These are phyloP conservation scores for Talaromyces adpressus DNA, from an alignment of 495 filamentous ascomycete species.

Conservation along the genomic window DNA sequence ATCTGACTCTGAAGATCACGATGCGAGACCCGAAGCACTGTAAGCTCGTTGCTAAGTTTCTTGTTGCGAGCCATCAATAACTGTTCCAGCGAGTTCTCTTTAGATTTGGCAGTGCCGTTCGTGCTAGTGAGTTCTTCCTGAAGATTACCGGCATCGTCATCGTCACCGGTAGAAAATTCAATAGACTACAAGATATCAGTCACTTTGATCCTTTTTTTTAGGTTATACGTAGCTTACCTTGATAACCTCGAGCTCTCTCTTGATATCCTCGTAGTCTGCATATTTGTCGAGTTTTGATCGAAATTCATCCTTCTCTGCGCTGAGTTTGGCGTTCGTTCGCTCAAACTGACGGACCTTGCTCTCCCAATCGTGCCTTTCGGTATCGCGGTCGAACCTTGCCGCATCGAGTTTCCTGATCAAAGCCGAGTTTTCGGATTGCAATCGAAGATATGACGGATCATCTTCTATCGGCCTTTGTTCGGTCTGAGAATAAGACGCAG, in stretches of 20 bases:
- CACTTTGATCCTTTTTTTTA: not conserved
- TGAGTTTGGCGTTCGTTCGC: conserved; percentile 38
- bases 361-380: conserved; percentile 65
- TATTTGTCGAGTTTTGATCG: conserved; percentile 78
- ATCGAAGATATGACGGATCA: conserved; percentile 75
- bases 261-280: conserved; percentile 93
- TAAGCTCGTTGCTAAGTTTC: conserved; percentile 89
- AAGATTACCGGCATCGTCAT: conserved; percentile 51
- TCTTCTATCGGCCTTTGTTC: conserved; percentile 64
- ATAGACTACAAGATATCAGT: conserved; percentile 55
- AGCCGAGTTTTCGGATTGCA: conserved; percentile 87
- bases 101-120: conserved; percentile 51
- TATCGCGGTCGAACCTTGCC: conserved; percentile 71
- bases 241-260: conserved; percentile 89
- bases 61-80: conserved; percentile 89
- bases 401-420: conserved; percentile 82
- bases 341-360: conserved; percentile 51
- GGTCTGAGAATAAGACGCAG: conserved; percentile 64
- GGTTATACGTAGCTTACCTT: conserved; percentile 44
- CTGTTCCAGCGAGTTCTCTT: conserved; percentile 81
- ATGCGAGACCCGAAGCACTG: conserved; percentile 85
- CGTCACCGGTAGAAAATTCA: conserved; percentile 86
- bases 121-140: conserved; percentile 19
- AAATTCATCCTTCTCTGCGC: conserved; percentile 68
- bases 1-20: conserved; percentile 82